A percentile compares a stretch with the other conserved stretches of the same genome.
These are phyloP conservation scores for Hymenoscyphus fructigenus DNA, from an alignment of 2,329 filamentous ascomycete genomes.

Conservation along the genomic window DNA sequence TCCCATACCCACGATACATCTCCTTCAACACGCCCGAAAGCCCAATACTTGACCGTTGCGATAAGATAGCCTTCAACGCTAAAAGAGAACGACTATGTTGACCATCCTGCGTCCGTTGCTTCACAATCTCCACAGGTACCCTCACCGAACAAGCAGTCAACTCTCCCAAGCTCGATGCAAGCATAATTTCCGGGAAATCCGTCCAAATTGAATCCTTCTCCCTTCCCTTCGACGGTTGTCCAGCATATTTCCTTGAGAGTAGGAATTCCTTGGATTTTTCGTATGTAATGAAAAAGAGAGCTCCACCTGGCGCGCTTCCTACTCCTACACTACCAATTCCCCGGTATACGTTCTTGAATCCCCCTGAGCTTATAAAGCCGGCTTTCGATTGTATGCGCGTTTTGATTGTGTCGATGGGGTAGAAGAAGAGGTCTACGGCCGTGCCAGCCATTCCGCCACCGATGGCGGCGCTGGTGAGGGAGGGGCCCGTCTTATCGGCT, in stretches of 20 bases:
- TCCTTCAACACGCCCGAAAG: conserved; percentile 69
- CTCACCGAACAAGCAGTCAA: conserved; percentile 88
- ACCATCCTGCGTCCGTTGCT: conserved; percentile 90
- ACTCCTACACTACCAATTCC: conserved; percentile 87
- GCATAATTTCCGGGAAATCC: conserved; percentile 65
- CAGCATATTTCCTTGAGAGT: conserved; percentile 32
- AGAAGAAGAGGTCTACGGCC: conserved; percentile 94
- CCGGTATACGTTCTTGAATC: conserved; percentile 88
- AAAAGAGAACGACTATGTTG: conserved; percentile 69
- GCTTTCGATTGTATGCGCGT: conserved; percentile 85
- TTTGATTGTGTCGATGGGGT: conserved; percentile 97
- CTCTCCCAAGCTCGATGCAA: conserved; percentile 83
- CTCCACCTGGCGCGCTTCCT: conserved; percentile 88
- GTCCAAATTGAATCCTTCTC: conserved; percentile 29
- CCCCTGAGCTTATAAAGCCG: conserved; percentile 79
- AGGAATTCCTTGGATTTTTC: conserved; percentile 68
- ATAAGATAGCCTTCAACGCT: conserved; percentile 70
- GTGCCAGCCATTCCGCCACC: conserved; percentile 91
- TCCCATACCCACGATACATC: conserved; percentile 86
- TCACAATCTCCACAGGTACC: conserved; percentile 94
- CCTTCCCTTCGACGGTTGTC: conserved; percentile 27
- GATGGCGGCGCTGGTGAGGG: conserved; percentile 62
- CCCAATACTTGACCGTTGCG: conserved; percentile 44
- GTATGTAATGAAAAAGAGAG: conserved; percentile 97
- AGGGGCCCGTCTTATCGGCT: conserved; percentile 30